A percentile compares a stretch with the other conserved stretches of the same genome.
Conservation (phyloP, 1,284 basidiomycete genomes). For the Marasmius tenuissimus region DNA sequence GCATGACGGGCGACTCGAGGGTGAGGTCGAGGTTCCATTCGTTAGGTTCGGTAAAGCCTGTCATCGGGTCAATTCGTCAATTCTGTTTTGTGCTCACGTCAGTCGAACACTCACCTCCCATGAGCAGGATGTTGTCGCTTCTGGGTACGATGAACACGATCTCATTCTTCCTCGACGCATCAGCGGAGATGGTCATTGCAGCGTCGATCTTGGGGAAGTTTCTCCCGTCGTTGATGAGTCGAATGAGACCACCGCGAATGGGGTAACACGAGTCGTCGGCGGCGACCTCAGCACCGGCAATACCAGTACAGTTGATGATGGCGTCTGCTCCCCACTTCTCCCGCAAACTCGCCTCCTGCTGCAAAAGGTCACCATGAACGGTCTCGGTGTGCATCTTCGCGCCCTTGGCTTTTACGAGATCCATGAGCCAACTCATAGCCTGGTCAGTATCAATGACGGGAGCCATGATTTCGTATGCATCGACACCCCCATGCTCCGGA, state of each 20-base stretch:
- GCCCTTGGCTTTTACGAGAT: conserved; percentile 29
- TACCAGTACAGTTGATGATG: conserved; percentile 36
- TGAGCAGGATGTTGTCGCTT: conserved; percentile 30
- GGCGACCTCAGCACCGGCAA: conserved; percentile 30
- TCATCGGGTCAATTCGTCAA: not conserved
- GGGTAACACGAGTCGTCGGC: conserved; percentile 33
- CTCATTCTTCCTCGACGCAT: conserved; percentile 23
- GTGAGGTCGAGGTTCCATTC: conserved; percentile 29
- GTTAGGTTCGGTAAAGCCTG: conserved; percentile 27
- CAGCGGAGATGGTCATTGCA: conserved; percentile 27
- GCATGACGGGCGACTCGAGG: conserved; percentile 30
- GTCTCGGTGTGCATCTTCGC: conserved; percentile 29
- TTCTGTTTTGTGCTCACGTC: not conserved
- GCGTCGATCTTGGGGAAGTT: conserved; percentile 34
- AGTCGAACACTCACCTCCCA: conserved; percentile 23
- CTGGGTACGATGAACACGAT: conserved; percentile 35
- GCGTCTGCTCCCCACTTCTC: conserved; percentile 28
- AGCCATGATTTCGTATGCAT: conserved; percentile 33
- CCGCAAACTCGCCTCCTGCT: conserved; percentile 29
- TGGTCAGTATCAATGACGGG: conserved; percentile 38
- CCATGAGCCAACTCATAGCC: conserved; percentile 31
- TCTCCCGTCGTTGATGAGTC: conserved; percentile 36
- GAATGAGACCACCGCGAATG: conserved; percentile 38
- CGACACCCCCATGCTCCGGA: conserved; percentile 28
- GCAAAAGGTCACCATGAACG: conserved; percentile 24